Base-by-base conservation (phyloP, 108 stramenopile species). In the Pseudonitzschia pungens region DNA sequence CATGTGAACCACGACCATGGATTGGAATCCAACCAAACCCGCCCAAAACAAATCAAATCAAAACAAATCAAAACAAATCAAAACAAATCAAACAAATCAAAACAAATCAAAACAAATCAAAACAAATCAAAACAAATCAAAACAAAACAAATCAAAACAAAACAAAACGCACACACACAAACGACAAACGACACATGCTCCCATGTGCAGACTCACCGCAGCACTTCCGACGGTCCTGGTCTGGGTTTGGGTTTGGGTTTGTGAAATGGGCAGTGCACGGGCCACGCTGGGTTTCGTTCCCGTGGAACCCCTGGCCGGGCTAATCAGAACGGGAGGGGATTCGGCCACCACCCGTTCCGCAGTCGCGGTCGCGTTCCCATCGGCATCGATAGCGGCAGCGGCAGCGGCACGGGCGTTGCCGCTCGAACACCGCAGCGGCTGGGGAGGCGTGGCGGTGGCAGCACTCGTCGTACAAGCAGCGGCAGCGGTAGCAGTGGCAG, bases 281-380 rank as follows among this genome's bases (percentile, higher is more conserved):
- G 67, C 24, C 50, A 52, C 67, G 12, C 24, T 52, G 12, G 51
- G 67, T 31, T 52, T 52, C 14, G 29, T 56, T 56, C 40, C 20
- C 59, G 42, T 33, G 70, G 67, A 59, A 60, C 29, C 28, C 20
- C 18, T 33, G 27, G 24, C 57, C 1, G 78, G 78, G 32, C 65
- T 74, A 57, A 79, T 68, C 15, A 57, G 45, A 9, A 66, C 72
- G 48, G 78, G 78, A 42, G 78, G 78, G 3, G 78, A 74, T 67
- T 79, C 78, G 15, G 60, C 73, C 21, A 74, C 78, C 21, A 70
- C 60, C 3, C 78, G 77, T 2, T 67, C 65, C 67, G 53, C 56
- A 53, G 51, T 44, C 45, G 69, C 52, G 76, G 26, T 42, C 44
- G 52, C 41, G 50, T 60, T 45, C 29, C 29, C 18, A 24, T 52